phyloP scores from a whole-genome alignment of 164 flowering plant species.

The Vitis labrusca region DNA sequence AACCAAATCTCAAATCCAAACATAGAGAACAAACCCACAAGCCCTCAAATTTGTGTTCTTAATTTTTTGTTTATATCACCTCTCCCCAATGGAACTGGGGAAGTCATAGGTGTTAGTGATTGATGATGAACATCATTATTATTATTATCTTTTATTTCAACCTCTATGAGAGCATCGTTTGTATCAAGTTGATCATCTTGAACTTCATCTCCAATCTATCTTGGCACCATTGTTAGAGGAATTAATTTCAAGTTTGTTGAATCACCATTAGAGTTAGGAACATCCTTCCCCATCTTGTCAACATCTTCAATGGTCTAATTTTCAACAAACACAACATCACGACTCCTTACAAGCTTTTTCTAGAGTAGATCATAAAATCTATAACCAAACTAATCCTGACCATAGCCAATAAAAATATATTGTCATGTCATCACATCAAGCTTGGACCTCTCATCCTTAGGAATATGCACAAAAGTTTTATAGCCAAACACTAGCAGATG shows the following conservation, averaged over 20 bases:
- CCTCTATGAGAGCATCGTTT: too few species aligned
- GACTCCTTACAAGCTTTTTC: conserved; percentile 12
- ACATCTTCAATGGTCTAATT: conserved; percentile 3
- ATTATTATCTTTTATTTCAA: too few species aligned
- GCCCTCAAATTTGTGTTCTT: too few species aligned
- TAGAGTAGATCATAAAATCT: conserved; percentile 7
- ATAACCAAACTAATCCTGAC: conserved; percentile 7
- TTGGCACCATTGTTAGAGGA: too few species aligned
- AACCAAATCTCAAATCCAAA: too few species aligned
- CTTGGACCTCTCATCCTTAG: conserved; percentile 14
- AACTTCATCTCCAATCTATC: not conserved
- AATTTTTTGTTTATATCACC: not conserved
- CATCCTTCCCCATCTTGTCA: not conserved
- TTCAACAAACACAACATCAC: conserved; percentile 13
- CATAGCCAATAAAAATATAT: conserved; percentile 13
- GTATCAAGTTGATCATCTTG: too few species aligned
- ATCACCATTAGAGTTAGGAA: too few species aligned
- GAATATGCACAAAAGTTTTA: conserved; percentile 12
- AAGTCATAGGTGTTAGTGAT: too few species aligned
- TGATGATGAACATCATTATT: too few species aligned
- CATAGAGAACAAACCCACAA: too few species aligned
- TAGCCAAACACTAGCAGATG: not conserved
- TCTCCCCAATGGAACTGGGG: not conserved
- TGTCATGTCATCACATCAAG: conserved; percentile 3
- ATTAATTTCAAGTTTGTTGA: too few species aligned